These are phyloP conservation scores for Rhizomucor miehei DNA, from an alignment of 371 early-diverging fungal genomes.

Conservation along the genomic window DNA sequence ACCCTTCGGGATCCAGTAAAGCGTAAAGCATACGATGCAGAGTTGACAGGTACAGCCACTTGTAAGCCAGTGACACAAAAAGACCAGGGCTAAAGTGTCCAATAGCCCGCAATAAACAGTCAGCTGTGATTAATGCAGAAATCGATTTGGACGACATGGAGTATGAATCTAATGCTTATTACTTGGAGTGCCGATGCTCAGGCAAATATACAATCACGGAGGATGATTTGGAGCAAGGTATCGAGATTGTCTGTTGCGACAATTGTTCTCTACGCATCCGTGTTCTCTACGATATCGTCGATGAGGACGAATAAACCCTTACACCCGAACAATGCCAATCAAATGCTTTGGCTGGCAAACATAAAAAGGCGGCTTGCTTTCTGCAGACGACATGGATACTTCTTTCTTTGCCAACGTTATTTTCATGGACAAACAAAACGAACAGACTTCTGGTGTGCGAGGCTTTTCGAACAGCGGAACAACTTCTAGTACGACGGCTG, in stretches of 20 bases:
- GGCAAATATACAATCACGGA: conserved; percentile 51
- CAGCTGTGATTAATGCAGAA: conserved; percentile 38
- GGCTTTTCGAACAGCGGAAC: background rate
- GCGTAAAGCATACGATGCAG: conserved; percentile 39
- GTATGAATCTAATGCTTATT: conserved; percentile 31
- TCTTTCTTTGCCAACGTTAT: no score
- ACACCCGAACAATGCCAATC: background rate
- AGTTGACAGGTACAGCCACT: conserved; percentile 30
- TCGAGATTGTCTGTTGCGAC: conserved; percentile 47
- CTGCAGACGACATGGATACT: no score
- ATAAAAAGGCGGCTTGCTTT: no score
- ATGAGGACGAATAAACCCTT: conserved; percentile 13
- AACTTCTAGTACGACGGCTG: background rate
- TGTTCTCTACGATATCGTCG: conserved; percentile 51
- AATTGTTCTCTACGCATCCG: conserved; percentile 53
- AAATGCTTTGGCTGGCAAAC: no score
- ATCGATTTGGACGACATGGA: conserved; percentile 47
- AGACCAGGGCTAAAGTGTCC: conserved; percentile 2
- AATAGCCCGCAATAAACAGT: conserved; percentile 8
- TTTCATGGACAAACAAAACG: background rate
- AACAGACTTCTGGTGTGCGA: background rate
- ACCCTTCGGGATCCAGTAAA: conserved; percentile 26
- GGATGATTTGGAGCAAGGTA: conserved; percentile 46
- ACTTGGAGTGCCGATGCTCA: conserved; percentile 51
- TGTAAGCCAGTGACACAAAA: background rate